Base-by-base conservation (phyloP, 139 green algal species). In the Raphidocelis subcapitata region DNA sequence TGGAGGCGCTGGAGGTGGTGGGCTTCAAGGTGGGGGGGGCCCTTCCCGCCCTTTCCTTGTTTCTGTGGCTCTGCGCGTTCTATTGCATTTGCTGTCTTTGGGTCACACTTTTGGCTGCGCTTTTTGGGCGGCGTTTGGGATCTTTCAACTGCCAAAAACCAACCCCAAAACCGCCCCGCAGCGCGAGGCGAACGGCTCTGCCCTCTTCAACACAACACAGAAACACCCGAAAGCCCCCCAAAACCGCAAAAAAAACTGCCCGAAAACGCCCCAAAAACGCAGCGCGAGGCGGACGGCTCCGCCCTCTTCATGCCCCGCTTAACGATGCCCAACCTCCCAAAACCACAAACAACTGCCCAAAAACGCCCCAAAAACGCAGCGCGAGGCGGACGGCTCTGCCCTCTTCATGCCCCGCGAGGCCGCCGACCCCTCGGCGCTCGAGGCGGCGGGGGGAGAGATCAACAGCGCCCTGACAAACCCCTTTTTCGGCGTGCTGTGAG, bases 401-500 rank as follows among this genome's bases (percentile, higher is more conserved):
- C 70, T 95, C 55, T 67, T 78, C 10, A 64, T 96, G 74, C 35
- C 78, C 1, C 28, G 46, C 16, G 85, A 91, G 21, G 69, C 76
- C 29, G 80, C 93, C 5, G 75, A 92, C 64, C 26, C 67, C 31
- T 74, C 84, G 10, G 37, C 93, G 15, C 71, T 98, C 14, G 87
- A 91, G 52, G 79, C 72, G 3, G 93, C 93, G 15, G 89, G 84
- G 1, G 82, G 56, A 23, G 84, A 91, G 60, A 66, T 98, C 5
- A 85, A 95, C 74, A 81, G 79, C 33, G 93, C 92, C 2, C 72
- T 97, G 29, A 94, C 77, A 32, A 98, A 98, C 73, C 94, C 94
- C 0, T 97, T 97, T 72, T 98, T 98, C 79, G 94, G 94, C 0
- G 67, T 81, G 55, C 74, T 97, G 36, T 97, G 64, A 89, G n/a